Percentiles rank a stretch among this genome's conserved stretches.
Conservation (phyloP, 306 rosid genomes). For the Vicia sativa region DNA sequence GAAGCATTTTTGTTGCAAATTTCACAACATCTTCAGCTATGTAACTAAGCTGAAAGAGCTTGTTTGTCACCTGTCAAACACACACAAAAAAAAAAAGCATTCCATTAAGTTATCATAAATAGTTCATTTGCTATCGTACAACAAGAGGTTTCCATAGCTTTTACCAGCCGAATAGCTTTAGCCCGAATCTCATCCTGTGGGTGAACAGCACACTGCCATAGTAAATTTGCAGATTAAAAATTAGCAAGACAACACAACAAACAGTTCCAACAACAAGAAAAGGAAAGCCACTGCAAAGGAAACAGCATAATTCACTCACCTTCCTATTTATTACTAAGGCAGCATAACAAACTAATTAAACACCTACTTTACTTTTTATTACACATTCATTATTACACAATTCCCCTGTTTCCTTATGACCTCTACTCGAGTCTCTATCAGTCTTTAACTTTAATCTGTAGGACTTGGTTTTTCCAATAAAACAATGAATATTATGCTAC, state of each 20-base stretch:
- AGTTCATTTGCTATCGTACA: conserved; percentile 22
- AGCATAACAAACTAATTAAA: too few species aligned
- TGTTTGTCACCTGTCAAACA: conserved; percentile 82
- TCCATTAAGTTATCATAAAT: conserved; percentile 9
- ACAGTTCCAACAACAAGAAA: conserved; percentile 21
- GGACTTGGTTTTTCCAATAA: too few species aligned
- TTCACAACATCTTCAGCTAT: conserved; percentile 76
- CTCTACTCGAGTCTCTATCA: too few species aligned
- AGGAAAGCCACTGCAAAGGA: conserved; percentile 18
- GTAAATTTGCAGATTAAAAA: conserved; percentile 39
- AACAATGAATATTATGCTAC: conserved; percentile 24
- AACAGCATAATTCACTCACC: not conserved
- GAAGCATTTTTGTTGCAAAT: conserved; percentile 76
- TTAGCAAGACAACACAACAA: conserved; percentile 8
- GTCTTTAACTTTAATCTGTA: too few species aligned
- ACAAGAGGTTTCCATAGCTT: conserved; percentile 34
- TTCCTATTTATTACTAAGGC: too few species aligned
- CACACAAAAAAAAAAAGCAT: conserved; percentile 26
- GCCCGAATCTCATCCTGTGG: conserved; percentile 94
- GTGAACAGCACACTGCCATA: conserved; percentile 89
- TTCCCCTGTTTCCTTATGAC: too few species aligned
- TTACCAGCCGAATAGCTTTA: conserved; percentile 98
- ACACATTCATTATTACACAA: too few species aligned
- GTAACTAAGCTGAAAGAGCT: conserved; percentile 86
- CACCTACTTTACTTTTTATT: too few species aligned